phyloP scores from a whole-genome alignment of 2,329 filamentous ascomycete genomes.

The Cadophora sp. region DNA sequence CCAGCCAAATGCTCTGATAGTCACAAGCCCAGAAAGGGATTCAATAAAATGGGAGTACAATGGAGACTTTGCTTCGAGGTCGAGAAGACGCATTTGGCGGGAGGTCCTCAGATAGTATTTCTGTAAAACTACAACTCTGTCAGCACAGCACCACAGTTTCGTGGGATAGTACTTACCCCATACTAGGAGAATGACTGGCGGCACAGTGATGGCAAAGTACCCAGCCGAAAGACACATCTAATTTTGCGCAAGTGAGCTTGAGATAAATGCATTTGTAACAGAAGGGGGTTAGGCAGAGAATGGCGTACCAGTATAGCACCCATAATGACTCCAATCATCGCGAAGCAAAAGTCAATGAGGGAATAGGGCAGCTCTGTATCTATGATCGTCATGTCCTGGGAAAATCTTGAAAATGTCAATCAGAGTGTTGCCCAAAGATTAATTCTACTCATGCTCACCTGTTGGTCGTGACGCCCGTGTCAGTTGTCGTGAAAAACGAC shows the following conservation, averaged over 20 bases:
- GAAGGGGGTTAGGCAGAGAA: neutral
- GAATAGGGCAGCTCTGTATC: constrained; percentile 41
- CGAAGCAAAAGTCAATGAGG: neutral
- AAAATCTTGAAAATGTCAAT: constrained; percentile 33
- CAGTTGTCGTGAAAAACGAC: constrained; percentile 7
- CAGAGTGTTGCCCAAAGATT: neutral
- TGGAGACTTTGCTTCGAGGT: constrained; percentile 53
- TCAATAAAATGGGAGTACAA: constrained; percentile 57
- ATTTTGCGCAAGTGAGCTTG: neutral
- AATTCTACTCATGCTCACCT: neutral
- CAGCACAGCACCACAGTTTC: neutral
- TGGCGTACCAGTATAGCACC: neutral
- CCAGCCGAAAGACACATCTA: constrained; percentile 11
- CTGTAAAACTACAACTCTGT: constrained; percentile 41
- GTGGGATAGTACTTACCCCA: constrained; percentile 22
- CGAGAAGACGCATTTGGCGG: constrained; percentile 56
- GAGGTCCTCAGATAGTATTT: constrained; percentile 56
- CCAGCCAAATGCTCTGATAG: constrained; percentile 49
- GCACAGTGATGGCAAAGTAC: constrained; percentile 6
- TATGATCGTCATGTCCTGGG: constrained; percentile 41
- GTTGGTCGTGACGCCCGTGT: constrained; percentile 19
- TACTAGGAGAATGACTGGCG: neutral
- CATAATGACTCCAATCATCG: neutral
- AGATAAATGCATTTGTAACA: neutral
- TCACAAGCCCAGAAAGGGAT: constrained; percentile 52